Evolutionary conservation across 257 asterid species (phyloP).

Genomic region (Solanum gracilifrons): DNA sequence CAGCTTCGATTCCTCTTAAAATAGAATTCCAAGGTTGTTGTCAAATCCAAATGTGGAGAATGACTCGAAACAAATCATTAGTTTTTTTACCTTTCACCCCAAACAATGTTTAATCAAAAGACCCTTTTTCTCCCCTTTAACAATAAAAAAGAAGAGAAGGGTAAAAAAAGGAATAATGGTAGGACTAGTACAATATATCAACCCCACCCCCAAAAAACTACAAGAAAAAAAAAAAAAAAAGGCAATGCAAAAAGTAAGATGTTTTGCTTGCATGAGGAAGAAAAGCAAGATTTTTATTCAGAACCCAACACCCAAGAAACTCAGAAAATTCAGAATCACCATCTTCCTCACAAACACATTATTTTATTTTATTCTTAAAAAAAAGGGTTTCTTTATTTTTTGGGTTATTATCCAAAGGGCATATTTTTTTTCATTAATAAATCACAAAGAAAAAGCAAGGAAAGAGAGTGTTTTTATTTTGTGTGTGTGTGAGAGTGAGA

Average conservation of each 20-base stretch:
- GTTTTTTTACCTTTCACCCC: constrained; percentile 29
- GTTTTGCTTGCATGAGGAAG: constrained; percentile 37
- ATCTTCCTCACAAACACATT: not conserved
- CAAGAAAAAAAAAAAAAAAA: constrained; percentile 1
- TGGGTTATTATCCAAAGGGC: not conserved
- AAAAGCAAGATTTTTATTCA: constrained; percentile 26
- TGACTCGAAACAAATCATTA: constrained; percentile 31
- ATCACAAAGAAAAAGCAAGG: constrained; percentile 3
- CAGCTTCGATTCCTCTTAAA: not conserved
- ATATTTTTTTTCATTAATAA: not conserved
- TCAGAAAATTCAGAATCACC: constrained; percentile 37
- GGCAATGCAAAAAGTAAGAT: constrained; percentile 34
- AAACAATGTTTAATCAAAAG: constrained; percentile 41
- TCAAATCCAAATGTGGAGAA: constrained; percentile 4
- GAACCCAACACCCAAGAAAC: constrained; percentile 56
- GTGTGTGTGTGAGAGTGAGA: not conserved
- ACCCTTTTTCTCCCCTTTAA: constrained; percentile 5
- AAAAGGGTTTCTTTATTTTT: not conserved
- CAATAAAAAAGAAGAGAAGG: not conserved
- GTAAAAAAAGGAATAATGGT: not conserved
- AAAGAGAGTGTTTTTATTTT: constrained; percentile 11
- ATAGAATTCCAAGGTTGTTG: not conserved
- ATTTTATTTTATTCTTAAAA: not conserved
- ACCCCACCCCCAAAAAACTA: constrained; percentile 22
- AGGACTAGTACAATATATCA: constrained; percentile 4